phyloP scores from a whole-genome alignment of 345 rosid genomes.

The Bruguiera sexangula region DNA sequence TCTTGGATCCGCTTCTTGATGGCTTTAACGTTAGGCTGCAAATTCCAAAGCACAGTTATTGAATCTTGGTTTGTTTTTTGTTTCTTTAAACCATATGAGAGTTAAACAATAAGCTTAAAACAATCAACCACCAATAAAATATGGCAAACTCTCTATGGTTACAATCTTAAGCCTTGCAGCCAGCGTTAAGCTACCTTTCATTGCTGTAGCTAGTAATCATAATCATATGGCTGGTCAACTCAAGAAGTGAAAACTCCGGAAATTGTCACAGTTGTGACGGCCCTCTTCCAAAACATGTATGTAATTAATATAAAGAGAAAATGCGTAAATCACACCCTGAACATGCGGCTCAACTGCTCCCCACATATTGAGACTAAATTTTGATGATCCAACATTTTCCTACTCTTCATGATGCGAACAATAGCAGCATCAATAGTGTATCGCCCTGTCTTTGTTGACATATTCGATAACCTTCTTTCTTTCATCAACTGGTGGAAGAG shows the following conservation, averaged over 20 bases:
- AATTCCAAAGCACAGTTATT: neutral
- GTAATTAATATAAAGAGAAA: neutral
- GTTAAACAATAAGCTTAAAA: too few relatives aligned
- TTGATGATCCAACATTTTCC: constrained; percentile 85
- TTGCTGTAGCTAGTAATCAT: too few relatives aligned
- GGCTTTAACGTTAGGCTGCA: constrained; percentile 93
- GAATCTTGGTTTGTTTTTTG: neutral
- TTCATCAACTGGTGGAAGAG: constrained; percentile 78
- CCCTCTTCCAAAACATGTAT: neutral
- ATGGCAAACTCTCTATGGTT: too few relatives aligned
- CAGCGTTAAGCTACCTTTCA: too few relatives aligned
- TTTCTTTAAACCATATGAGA: too few relatives aligned
- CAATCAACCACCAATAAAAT: too few relatives aligned
- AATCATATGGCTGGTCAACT: too few relatives aligned
- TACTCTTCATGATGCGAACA: constrained; percentile 95
- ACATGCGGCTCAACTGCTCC: constrained; percentile 86
- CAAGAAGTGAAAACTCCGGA: too few relatives aligned
- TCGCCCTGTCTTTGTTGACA: constrained; percentile 85
- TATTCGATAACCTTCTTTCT: constrained; percentile 91
- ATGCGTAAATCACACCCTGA: constrained; percentile 51
- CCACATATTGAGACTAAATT: constrained; percentile 81
- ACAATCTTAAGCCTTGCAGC: too few relatives aligned
- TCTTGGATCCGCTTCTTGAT: constrained; percentile 95
- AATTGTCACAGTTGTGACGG: too few relatives aligned
- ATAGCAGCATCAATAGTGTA: constrained; percentile 95